phyloP scores from a whole-genome alignment of 345 rosid genomes.

The Melastoma malabathricum region DNA sequence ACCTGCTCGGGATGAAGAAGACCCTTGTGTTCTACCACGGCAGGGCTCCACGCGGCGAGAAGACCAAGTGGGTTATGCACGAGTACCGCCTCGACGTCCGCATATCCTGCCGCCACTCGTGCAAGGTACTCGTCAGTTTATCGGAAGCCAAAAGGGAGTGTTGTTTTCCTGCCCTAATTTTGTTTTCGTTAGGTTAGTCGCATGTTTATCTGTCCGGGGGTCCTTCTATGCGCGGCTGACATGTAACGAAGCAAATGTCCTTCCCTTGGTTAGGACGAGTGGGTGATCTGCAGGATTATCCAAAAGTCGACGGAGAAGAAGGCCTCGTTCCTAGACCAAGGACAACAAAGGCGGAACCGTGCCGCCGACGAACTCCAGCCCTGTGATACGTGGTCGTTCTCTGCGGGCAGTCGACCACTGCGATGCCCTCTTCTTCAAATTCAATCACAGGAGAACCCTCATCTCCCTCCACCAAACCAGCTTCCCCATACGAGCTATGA shows the following conservation, averaged over 20 bases:
- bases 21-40: constrained; percentile 79
- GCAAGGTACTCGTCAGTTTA: constrained; percentile 38
- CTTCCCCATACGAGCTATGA: constrained; percentile 2
- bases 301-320: constrained; percentile 65
- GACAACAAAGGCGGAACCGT: not conserved
- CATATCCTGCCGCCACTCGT: constrained; percentile 63
- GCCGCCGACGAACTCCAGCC: constrained; percentile 29
- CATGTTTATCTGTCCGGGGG: constrained; percentile 6
- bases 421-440: constrained; percentile 30
- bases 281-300: constrained; percentile 89
- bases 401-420: not conserved
- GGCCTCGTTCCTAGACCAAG: constrained; percentile 20
- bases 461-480: constrained; percentile 21
- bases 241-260: not conserved
- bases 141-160: not conserved
- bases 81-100: constrained; percentile 79
- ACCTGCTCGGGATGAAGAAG: constrained; percentile 74
- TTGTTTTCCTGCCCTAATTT: not conserved
- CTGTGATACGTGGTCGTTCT: constrained; percentile 30
- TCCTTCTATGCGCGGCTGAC: constrained; percentile 41
- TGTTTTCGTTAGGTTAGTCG: not conserved
- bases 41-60: constrained; percentile 81
- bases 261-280: constrained; percentile 52
- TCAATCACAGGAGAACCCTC: constrained; percentile 16
- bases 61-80: constrained; percentile 96